Evolutionary conservation across 495 filamentous ascomycete genomes (phyloP).

Genomic region (Xylaria nigripes): DNA sequence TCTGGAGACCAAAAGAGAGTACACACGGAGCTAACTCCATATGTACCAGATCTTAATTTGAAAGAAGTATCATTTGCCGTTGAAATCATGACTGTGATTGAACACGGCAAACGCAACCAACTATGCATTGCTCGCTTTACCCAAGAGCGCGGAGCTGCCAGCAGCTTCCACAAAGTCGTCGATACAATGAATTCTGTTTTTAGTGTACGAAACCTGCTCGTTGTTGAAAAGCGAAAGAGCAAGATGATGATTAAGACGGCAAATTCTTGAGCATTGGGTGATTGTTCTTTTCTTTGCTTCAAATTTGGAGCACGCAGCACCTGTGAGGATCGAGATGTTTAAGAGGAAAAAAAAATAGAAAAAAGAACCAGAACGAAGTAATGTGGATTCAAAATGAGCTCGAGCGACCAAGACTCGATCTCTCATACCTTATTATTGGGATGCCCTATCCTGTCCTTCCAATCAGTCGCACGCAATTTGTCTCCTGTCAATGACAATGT

Average conservation of each 20-base stretch:
- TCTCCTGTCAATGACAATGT: neutral
- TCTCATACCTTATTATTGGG: neutral
- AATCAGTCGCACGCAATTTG: neutral
- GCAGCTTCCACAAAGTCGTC: slow-evolving; percentile 75
- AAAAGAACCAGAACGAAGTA: neutral
- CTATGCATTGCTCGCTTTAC: slow-evolving; percentile 76
- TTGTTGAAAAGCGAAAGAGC: slow-evolving; percentile 58
- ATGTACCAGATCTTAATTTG: slow-evolving; percentile 53
- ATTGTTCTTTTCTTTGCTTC: too few species aligned
- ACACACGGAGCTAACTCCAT: slow-evolving; percentile 16
- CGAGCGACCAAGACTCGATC: neutral
- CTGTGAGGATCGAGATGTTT: neutral
- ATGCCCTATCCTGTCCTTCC: neutral
- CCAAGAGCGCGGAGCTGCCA: slow-evolving; percentile 79
- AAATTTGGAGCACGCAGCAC: neutral
- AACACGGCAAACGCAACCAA: slow-evolving; percentile 59
- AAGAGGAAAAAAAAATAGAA: too few species aligned
- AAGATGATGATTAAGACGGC: slow-evolving; percentile 61
- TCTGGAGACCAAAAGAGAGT: too few species aligned
- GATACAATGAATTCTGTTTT: slow-evolving; percentile 60
- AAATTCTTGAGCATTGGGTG: slow-evolving; percentile 27
- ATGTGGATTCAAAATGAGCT: neutral
- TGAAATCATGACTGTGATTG: slow-evolving; percentile 77
- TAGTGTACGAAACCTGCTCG: slow-evolving; percentile 49
- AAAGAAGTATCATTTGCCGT: slow-evolving; percentile 71